A percentile compares a stretch with the other conserved stretches of the same genome.
phyloP scores from a whole-genome alignment of 2,329 filamentous ascomycete species.

The Colletotrichum lupini region DNA sequence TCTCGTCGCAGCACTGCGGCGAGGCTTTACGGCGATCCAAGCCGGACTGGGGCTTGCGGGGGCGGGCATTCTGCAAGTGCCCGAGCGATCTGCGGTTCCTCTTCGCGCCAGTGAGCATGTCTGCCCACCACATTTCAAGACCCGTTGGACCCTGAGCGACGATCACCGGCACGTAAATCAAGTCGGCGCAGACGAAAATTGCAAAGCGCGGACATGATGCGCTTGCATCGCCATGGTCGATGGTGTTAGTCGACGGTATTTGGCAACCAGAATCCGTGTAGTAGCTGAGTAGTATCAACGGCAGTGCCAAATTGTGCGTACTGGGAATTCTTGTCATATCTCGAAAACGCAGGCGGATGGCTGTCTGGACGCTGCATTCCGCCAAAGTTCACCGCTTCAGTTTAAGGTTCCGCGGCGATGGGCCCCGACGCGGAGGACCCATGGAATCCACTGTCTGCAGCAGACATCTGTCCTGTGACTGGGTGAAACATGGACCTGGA shows the following conservation, averaged over 20 bases:
- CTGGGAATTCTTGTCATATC: neutral
- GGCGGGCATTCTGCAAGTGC: conserved; percentile 29
- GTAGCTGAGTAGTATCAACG: no score
- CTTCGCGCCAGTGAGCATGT: neutral
- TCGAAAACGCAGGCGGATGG: neutral
- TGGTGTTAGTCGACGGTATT: neutral
- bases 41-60: conserved; percentile 22
- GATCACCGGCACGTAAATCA: conserved; percentile 23
- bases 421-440: neutral
- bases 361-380: neutral
- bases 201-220: neutral
- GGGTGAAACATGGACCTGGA: neutral
- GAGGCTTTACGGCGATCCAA: conserved; percentile 26
- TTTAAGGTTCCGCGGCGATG: neutral
- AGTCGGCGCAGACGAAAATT: neutral
- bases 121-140: conserved; percentile 16
- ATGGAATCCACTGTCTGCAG: neutral
- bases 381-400: conserved; percentile 3
- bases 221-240: neutral
- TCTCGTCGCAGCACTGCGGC: conserved; percentile 23
- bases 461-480: neutral
- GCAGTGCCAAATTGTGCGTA: no score
- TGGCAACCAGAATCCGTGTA: neutral
- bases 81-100: conserved; percentile 28
- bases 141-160: conserved; percentile 26